phyloP scores from a whole-genome alignment of 352 stramenopile species.

The Detonula confervacea region DNA sequence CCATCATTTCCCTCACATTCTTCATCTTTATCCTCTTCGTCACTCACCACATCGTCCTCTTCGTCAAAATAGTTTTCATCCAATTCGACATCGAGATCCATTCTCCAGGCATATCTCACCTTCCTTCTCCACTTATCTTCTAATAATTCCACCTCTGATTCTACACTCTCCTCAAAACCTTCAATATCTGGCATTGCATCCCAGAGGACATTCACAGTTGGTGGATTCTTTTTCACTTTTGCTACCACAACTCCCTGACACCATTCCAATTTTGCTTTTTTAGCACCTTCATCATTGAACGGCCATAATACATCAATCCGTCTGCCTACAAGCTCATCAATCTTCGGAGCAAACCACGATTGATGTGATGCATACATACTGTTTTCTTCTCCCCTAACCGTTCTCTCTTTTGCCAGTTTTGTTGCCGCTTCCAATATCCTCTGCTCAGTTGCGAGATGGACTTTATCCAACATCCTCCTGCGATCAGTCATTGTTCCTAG shows the following conservation, averaged over 20 bases:
- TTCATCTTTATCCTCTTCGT: no score
- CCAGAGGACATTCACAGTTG: slow-evolving; percentile 9
- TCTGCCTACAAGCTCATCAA: slow-evolving; percentile 25
- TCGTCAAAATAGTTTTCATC: no score
- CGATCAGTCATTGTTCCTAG: slow-evolving; percentile 26
- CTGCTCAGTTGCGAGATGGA: slow-evolving; percentile 24
- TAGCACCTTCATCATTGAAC: slow-evolving; percentile 1
- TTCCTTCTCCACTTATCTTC: no score
- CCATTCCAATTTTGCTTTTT: slow-evolving; percentile 7
- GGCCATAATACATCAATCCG: slow-evolving; percentile 31
- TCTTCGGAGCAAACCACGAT: slow-evolving; percentile 8
- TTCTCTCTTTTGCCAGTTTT: neutral
- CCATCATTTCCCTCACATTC: no score
- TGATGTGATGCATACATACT: slow-evolving; percentile 34
- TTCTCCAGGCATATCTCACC: no score
- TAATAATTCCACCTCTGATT: no score
- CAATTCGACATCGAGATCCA: no score
- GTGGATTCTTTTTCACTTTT: neutral
- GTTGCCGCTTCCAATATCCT: slow-evolving; percentile 29
- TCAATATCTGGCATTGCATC: slow-evolving; percentile 20
- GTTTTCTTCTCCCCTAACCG: slow-evolving; percentile 4
- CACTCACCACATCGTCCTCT: no score
- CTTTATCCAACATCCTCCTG: slow-evolving; percentile 23
- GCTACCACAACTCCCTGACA: slow-evolving; percentile 19
- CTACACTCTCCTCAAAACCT: no score